phyloP scores from a whole-genome alignment of 257 asterid species.

The Craterostigma plantagineum region DNA sequence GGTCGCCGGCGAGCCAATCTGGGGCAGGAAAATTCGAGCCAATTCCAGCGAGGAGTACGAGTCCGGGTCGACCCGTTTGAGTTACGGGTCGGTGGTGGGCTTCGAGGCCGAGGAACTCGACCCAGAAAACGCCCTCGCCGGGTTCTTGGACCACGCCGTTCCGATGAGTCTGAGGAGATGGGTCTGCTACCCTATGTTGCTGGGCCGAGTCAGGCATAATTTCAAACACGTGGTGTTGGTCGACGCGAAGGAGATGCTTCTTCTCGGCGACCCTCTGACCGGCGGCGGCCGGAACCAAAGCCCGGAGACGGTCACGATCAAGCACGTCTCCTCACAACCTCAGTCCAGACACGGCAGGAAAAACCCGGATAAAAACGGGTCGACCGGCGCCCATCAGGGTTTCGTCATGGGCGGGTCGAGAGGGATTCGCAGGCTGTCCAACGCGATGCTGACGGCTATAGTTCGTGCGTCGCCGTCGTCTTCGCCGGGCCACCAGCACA shows the following conservation, averaged over 20 bases:
- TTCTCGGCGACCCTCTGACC: constrained; percentile 52
- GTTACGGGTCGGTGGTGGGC: constrained; percentile 65
- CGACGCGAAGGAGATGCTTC: constrained; percentile 39
- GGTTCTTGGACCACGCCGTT: constrained; percentile 56
- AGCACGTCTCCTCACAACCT: constrained; percentile 2
- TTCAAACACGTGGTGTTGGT: constrained; percentile 47
- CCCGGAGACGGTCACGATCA: constrained; percentile 41
- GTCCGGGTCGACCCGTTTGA: constrained; percentile 40
- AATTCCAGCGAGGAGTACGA: constrained; percentile 17
- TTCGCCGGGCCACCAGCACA: constrained; percentile 21
- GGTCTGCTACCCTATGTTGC: constrained; percentile 84
- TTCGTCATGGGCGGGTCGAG: constrained; percentile 51
- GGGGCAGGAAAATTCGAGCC: constrained; percentile 44
- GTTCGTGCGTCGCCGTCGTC: constrained; percentile 14
- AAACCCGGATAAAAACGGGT: constrained; percentile 23
- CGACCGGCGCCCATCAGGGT: constrained; percentile 24
- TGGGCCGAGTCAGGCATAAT: constrained; percentile 57
- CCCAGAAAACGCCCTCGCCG: constrained; percentile 69
- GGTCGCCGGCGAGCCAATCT: constrained; percentile 52
- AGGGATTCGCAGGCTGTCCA: constrained; percentile 54
- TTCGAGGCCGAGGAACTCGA: constrained; percentile 79
- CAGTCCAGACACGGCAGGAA: constrained; percentile 24
- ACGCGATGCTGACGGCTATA: constrained; percentile 42
- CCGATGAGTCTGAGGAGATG: constrained; percentile 66
- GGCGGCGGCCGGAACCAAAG: constrained; percentile 41